Conservation (phyloP, 2,329 filamentous ascomycete species). For the Rhinocladiella similis region DNA sequence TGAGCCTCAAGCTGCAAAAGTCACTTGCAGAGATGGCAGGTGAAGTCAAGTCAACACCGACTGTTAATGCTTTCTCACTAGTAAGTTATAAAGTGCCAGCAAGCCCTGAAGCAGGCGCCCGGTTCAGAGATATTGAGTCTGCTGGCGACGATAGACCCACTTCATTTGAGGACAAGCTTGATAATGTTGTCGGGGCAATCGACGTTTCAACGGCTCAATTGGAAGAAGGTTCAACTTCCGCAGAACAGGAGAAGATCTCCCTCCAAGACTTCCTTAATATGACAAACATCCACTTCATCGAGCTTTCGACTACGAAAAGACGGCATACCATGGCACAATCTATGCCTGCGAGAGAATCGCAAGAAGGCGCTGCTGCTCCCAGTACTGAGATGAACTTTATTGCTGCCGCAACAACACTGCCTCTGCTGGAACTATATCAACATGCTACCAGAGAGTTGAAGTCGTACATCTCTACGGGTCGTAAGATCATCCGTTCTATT, state of each 20-base stretch:
- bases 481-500: conserved; percentile 85
- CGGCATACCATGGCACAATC: conserved; percentile 67
- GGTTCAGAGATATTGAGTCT: conserved; percentile 53
- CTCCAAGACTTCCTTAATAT: conserved; percentile 91
- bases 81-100: conserved; percentile 45
- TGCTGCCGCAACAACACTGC: conserved; percentile 85
- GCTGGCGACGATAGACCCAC: conserved; percentile 20
- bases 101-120: conserved; percentile 58
- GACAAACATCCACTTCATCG: conserved; percentile 98
- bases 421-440: conserved; percentile 91
- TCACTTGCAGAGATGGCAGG: conserved; percentile 44
- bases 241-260: conserved; percentile 64
- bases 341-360: conserved; percentile 5
- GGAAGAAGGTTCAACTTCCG: conserved; percentile 29
- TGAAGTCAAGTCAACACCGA: conserved; percentile 35
- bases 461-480: conserved; percentile 92
- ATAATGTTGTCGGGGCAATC: conserved; percentile 31
- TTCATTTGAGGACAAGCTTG: conserved; percentile 33
- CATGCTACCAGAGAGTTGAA: conserved; percentile 88
- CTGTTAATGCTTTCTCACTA: conserved; percentile 51
- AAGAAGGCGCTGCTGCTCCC: conserved; percentile 7
- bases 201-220: conserved; percentile 26
- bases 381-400: conserved; percentile 46
- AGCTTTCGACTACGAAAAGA: conserved; percentile 92
- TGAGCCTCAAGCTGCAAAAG: conserved; percentile 37